These are phyloP conservation scores for Haberlea rhodopensis DNA, from an alignment of 257 asterid genomes.

Conservation along the genomic window DNA sequence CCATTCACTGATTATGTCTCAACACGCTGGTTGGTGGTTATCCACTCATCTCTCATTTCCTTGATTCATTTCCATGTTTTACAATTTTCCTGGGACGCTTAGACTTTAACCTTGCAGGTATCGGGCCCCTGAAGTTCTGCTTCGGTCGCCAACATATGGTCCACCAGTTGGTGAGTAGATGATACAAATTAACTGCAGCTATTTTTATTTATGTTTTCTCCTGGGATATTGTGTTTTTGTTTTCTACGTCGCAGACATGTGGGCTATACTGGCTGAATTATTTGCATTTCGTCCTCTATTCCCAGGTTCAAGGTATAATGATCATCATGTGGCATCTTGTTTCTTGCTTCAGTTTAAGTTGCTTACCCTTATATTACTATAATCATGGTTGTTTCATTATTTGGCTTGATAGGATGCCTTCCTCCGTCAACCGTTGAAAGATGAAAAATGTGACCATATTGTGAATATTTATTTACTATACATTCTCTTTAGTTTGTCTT, in stretches of 20 bases:
- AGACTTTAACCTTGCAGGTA: slow-evolving; percentile 18
- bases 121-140: too few species aligned
- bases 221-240: slow-evolving; percentile 18
- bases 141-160: too few species aligned
- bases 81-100: slow-evolving; percentile 16
- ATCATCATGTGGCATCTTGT: slow-evolving; percentile 5
- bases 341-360: slow-evolving; percentile 10
- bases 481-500: background rate
- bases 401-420: too few species aligned
- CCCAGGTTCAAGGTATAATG: slow-evolving; percentile 58
- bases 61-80: background rate
- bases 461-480: too few species aligned
- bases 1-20: too few species aligned
- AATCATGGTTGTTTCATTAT: too few species aligned
- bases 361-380: too few species aligned
- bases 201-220: background rate
- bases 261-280: slow-evolving; percentile 80
- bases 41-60: too few species aligned
- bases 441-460: too few species aligned
- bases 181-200: slow-evolving; percentile 16
- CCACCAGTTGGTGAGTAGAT: too few species aligned
- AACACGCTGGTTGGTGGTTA: too few species aligned
- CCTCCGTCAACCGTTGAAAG: too few species aligned
- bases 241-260: slow-evolving; percentile 49
- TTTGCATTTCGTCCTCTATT: slow-evolving; percentile 61